Percentiles rank a stretch among this genome's conserved stretches.
phyloP scores from a whole-genome alignment of 1,284 basidiomycete genomes.

The Gomphus sp. region DNA sequence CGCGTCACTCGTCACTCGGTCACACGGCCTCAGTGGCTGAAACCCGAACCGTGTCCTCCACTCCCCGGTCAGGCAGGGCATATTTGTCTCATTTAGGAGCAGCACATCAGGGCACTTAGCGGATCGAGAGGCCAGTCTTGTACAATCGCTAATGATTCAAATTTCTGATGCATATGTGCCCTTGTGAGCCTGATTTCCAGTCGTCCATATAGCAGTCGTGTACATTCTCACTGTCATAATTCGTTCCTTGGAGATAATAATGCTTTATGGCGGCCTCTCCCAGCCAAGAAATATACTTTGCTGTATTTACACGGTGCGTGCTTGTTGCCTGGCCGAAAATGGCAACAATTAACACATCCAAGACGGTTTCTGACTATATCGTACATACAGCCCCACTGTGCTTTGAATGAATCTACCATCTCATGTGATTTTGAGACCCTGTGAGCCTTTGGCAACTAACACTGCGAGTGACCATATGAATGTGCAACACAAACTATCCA shows the following conservation, averaged over 20 bases:
- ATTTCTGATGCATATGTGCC: no score
- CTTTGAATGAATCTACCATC: no score
- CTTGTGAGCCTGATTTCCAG: neutral
- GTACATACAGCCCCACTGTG: neutral
- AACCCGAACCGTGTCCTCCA: neutral
- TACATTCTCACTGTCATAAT: neutral
- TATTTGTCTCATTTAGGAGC: neutral
- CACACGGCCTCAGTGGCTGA: slow-evolving; percentile 1
- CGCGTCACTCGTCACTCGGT: slow-evolving; percentile 9
- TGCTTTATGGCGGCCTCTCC: neutral
- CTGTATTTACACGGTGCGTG: neutral
- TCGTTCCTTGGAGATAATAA: neutral
- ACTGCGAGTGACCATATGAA: neutral
- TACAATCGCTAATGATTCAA: neutral
- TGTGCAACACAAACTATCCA: neutral
- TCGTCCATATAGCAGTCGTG: neutral
- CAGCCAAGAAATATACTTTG: neutral
- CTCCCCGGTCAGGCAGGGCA: no score
- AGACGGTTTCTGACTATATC: neutral
- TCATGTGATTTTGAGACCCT: no score
- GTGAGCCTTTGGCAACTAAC: no score
- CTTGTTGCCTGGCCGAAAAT: neutral
- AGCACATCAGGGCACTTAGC: neutral
- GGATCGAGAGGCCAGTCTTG: neutral
- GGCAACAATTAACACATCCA: neutral